phyloP scores from a whole-genome alignment of 805 yeast species.

The Candida hungchunana region DNA sequence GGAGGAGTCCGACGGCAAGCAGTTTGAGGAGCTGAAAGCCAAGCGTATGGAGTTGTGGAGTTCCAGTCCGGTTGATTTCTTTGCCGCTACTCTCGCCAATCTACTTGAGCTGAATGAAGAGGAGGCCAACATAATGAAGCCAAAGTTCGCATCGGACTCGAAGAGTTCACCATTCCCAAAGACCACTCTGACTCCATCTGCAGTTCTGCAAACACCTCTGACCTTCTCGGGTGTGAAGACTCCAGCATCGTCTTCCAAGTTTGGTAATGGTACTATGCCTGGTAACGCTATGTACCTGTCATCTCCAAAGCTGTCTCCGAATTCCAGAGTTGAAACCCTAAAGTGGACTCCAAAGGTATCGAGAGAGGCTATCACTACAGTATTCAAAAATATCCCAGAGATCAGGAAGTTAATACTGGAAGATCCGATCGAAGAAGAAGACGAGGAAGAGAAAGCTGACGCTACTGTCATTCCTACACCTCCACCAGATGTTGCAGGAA shows the following conservation, averaged over 20 bases:
- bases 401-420: constrained; percentile 18
- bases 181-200: constrained; percentile 26
- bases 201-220: constrained; percentile 27
- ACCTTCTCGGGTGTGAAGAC: constrained; percentile 26
- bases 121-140: constrained; percentile 21
- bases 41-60: constrained; percentile 24
- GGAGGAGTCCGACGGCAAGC: constrained; percentile 17
- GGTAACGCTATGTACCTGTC: constrained; percentile 16
- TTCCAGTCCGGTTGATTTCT: constrained; percentile 22
- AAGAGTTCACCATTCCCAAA: constrained; percentile 20
- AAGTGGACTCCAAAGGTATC: constrained; percentile 24
- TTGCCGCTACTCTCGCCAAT: constrained; percentile 26
- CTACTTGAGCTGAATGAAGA: constrained; percentile 25
- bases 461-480: constrained; percentile 10
- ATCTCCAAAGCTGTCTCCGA: constrained; percentile 26
- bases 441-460: constrained; percentile 3
- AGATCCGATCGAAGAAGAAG: too few species aligned
- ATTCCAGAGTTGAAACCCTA: constrained; percentile 5
- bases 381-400: constrained; percentile 19
- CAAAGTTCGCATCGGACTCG: constrained; percentile 11
- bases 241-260: constrained; percentile 23
- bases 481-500: constrained; percentile 8
- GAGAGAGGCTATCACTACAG: constrained; percentile 22
- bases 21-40: constrained; percentile 17
- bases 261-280: constrained; percentile 4